Evolutionary conservation across 1,284 basidiomycete genomes (phyloP).

Genomic region (Xanthoconium separans): DNA sequence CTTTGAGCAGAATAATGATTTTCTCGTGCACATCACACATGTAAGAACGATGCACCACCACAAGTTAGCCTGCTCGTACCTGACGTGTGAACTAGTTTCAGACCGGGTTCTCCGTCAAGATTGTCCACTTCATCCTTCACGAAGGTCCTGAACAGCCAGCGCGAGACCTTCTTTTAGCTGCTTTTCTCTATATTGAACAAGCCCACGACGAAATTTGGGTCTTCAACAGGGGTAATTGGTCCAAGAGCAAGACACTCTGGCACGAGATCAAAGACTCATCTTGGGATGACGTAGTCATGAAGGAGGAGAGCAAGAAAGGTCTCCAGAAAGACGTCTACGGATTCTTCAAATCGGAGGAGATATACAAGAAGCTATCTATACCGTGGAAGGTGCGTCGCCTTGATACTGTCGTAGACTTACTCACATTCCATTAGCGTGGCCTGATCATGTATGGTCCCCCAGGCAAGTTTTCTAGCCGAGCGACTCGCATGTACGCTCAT

Average conservation of each 20-base stretch:
- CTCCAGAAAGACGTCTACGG: constrained; percentile 72
- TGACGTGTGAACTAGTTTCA: constrained; percentile 44
- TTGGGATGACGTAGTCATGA: constrained; percentile 76
- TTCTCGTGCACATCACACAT: constrained; percentile 45
- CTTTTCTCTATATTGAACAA: constrained; percentile 50
- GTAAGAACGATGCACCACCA: constrained; percentile 18
- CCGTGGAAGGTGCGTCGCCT: constrained; percentile 66
- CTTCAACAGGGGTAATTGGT: constrained; percentile 69
- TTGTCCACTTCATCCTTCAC: constrained; percentile 55
- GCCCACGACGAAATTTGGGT: constrained; percentile 74
- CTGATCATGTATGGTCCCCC: constrained; percentile 74
- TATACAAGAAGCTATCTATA: constrained; percentile 71
- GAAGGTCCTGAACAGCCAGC: constrained; percentile 55
- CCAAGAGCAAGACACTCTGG: constrained; percentile 64
- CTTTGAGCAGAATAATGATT: constrained; percentile 41
- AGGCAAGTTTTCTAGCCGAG: constrained; percentile 37
- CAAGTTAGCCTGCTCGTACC: background rate
- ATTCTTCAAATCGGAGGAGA: constrained; percentile 70
- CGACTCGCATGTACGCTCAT: background rate
- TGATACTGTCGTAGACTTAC: no score
- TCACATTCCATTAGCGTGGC: constrained; percentile 49
- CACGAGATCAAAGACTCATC: constrained; percentile 67
- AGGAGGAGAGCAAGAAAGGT: constrained; percentile 64
- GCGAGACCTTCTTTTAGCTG: constrained; percentile 53
- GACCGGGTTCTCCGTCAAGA: constrained; percentile 33